These are phyloP conservation scores for Kwoniella dejecticola DNA, from an alignment of 768 basidiomycete species.

Conservation along the genomic window DNA sequence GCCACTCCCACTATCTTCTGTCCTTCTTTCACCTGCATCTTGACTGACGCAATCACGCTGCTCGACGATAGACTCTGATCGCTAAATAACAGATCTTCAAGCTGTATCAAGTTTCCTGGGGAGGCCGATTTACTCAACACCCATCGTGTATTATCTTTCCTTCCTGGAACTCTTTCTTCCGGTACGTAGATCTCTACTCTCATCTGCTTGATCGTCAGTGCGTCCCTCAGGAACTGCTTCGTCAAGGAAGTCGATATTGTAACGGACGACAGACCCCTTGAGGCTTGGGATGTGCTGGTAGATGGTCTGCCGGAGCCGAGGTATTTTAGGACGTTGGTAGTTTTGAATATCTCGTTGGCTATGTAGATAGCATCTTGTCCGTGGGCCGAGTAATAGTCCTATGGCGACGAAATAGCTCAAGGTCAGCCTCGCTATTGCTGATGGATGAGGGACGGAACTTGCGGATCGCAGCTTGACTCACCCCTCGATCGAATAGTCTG, in stretches of 20 bases:
- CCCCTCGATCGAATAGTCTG: conserved; percentile 76
- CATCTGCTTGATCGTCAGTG: conserved; percentile 84
- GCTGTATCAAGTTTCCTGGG: conserved; percentile 68
- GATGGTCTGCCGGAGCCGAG: conserved; percentile 61
- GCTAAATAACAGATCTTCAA: conserved; percentile 80
- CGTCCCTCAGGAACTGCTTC: conserved; percentile 79
- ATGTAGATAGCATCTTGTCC: conserved; percentile 85
- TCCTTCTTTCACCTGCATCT: conserved; percentile 63
- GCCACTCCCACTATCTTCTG: conserved; percentile 78
- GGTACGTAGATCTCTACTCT: conserved; percentile 87
- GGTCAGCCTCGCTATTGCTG: too few species aligned
- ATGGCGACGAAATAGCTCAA: neutral
- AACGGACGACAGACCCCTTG: conserved; percentile 67
- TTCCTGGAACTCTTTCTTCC: conserved; percentile 62
- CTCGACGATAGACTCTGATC: conserved; percentile 77
- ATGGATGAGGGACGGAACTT: neutral
- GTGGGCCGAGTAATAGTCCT: conserved; percentile 83
- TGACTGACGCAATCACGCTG: conserved; percentile 87
- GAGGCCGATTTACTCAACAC: conserved; percentile 74
- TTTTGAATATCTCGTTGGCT: conserved; percentile 63
- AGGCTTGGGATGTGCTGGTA: conserved; percentile 37
- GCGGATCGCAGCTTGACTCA: conserved; percentile 42
- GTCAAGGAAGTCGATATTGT: conserved; percentile 74
- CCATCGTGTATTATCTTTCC: conserved; percentile 73
- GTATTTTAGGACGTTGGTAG: conserved; percentile 89